Base-by-base conservation (phyloP, 805 yeast genomes). In the Wickerhamomyces sydowiorum region DNA sequence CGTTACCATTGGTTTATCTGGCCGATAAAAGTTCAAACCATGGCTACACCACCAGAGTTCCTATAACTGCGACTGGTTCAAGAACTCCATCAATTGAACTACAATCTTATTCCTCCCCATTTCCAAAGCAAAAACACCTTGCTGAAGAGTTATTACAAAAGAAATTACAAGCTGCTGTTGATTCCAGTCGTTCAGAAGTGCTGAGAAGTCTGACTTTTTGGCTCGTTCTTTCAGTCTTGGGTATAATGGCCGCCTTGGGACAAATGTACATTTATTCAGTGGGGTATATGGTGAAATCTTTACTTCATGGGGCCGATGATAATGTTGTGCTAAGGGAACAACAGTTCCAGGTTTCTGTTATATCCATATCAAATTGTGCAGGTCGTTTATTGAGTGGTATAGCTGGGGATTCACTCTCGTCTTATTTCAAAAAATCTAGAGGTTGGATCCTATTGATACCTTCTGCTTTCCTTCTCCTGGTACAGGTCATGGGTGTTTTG, bases 201-300 rank as follows among this genome's bases (percentile, higher is more conserved):
- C 40, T 66, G 13, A 56, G 42, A 14, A 49, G 53, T 19, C 35
- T 50, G 0, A 60, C 64, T 15, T 84, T 79, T 52, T 72, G 86
- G 72, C 55, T 68, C 6, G 72, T 81, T 41, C 69, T 72, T 31
- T 20, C 66, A 2, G 60, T 76, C 15, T 64, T 81, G 24, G 77
- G 87, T 1, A 48, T 81, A 18, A 54, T 76, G 15, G 76, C 84
- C 9, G 90, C 88, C 0, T 57, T 78, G 42, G 84, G 89, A 22
- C 91, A 84, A 52, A 75, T 82, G 74, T 86, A 80, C 56, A 85
- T 85, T 32, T 82, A 79, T 50, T 76, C 86, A 0, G 76, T 84
- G 30, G 95, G 95, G 0, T 82, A 79, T 52, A 75, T 84, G 51
- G 84, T 81, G 13, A 66, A 67, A 39, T 75, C 84, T 0, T 60